Conservation (phyloP, 805 yeast genomes). For the Grigorovia jiainica region DNA sequence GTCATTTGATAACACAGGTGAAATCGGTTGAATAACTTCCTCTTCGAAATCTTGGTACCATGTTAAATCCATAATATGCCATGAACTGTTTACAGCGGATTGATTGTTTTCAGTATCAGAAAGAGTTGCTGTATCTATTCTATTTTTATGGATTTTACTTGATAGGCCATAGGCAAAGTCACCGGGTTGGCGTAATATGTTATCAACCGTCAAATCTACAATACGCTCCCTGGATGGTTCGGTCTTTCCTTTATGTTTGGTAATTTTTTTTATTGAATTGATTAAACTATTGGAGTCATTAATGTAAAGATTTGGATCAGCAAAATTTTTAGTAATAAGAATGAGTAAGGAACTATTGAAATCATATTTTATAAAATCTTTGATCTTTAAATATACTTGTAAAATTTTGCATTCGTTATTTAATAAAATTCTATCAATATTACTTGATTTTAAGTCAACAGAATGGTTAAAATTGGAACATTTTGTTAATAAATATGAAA, state of each 20-base stretch:
- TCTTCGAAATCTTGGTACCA: conserved; percentile 32
- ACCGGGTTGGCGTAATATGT: conserved; percentile 26
- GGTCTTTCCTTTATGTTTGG: conserved; percentile 14
- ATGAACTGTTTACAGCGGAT: conserved; percentile 22
- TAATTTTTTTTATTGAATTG: conserved; percentile 6
- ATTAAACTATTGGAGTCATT: conserved; percentile 12
- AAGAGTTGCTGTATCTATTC: not conserved
- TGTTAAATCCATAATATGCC: conserved; percentile 20
- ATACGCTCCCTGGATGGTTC: conserved; percentile 9
- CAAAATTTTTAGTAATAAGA: conserved; percentile 33
- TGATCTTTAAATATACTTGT: conserved; percentile 35
- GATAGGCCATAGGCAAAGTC: conserved; percentile 46
- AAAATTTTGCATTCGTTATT: conserved; percentile 35
- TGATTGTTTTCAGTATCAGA: conserved; percentile 29
- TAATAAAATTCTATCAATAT: conserved; percentile 25
- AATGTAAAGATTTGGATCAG: conserved; percentile 35
- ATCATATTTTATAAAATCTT: conserved; percentile 26
- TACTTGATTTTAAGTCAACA: conserved; percentile 17
- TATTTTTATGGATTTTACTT: conserved; percentile 32
- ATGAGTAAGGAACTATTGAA: conserved; percentile 35
- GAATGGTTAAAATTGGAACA: conserved; percentile 28
- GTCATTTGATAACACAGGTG: conserved; percentile 35
- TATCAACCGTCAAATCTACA: conserved; percentile 15
- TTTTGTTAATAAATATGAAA: conserved; percentile 42
- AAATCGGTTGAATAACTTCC: conserved; percentile 30